Evolutionary conservation across 2,329 filamentous ascomycete species (phyloP).

Genomic region (Albifimbria verrucaria): DNA sequence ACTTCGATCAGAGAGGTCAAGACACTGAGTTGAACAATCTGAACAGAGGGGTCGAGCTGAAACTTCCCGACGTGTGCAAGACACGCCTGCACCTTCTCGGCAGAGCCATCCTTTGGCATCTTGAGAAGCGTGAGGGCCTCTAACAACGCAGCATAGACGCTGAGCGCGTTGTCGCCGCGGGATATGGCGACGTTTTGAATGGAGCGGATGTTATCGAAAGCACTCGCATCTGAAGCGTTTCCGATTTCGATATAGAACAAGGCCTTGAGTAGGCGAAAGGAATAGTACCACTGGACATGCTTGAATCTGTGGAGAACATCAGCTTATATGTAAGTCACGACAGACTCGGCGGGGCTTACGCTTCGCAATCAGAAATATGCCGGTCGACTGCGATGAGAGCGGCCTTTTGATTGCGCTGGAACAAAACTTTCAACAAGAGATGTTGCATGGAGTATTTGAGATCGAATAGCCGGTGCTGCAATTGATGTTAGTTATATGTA

Average conservation of each 20-base stretch:
- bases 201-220: slow-evolving; percentile 66
- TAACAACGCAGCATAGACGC: slow-evolving; percentile 61
- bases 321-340: slow-evolving; percentile 3
- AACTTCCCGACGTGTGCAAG: slow-evolving; percentile 71
- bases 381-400: slow-evolving; percentile 70
- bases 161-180: slow-evolving; percentile 61
- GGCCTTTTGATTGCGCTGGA: slow-evolving; percentile 67
- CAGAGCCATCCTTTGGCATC: slow-evolving; percentile 58
- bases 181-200: slow-evolving; percentile 58
- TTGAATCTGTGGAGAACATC: slow-evolving; percentile 46
- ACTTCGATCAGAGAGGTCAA: slow-evolving; percentile 68
- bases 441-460: slow-evolving; percentile 78
- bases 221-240: slow-evolving; percentile 57
- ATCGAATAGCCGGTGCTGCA: slow-evolving; percentile 47
- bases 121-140: slow-evolving; percentile 69
- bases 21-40: slow-evolving; percentile 62
- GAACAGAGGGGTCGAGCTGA: slow-evolving; percentile 61
- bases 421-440: slow-evolving; percentile 66
- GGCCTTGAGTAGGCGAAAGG: slow-evolving; percentile 70
- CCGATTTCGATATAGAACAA: slow-evolving; percentile 63
- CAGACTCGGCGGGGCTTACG: slow-evolving; percentile 38
- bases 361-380: slow-evolving; percentile 65
- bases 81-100: slow-evolving; percentile 69
- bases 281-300: slow-evolving; percentile 71
- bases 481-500: slow-evolving; percentile 20